Evolutionary conservation across 805 yeast species (phyloP), one percentile per base, ranked within the genome.

Genomic region (Saccharomycopsis schoenii): DNA sequence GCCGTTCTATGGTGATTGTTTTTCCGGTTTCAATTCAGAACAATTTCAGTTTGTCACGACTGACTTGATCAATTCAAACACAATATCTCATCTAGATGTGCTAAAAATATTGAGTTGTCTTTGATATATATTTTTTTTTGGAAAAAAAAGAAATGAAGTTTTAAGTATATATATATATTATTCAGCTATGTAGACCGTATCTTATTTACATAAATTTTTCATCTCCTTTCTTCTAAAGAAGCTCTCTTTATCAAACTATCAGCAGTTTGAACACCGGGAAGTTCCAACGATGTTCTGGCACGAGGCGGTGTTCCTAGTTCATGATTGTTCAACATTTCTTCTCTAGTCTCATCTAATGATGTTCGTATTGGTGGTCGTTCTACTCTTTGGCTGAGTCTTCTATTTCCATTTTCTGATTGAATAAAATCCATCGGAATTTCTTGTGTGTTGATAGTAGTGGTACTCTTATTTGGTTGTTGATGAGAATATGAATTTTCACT

Each of bases 201-300:
- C 6, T 24, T 47, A 47, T 21, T 21, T 24, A 47, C 14, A 24
- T 21, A 47, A 8, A 14, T 24, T 47, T 19, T 47, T 47, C 10
- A 25, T 25, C 34, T 24, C 21, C 52, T 21, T 24, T 24, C 52
- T 47, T 47, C 52, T 14, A 47, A 24, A 24, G 52, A 47, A 47
- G 52, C 52, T 47, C 52, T 21, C 25, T 47, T 47, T 11, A 63
- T 59, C 52, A 63, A 55, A 11, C 42, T 58, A 21, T 56, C 21
- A 8, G 66, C 66, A 14, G 60, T 57, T 39, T 62, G 60, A 36
- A 60, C 43, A 2, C 66, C 66, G 9, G 66, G 66, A 47, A 64
- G 50, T 4, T 64, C 66, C 41, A 64, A 60, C 1, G 66, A 64
- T 8, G 66, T 41, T 50, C 65, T 52, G 10, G 64, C 65, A 15